Base-by-base conservation (phyloP, 768 basidiomycete species). In the Mycena kentingensis region DNA sequence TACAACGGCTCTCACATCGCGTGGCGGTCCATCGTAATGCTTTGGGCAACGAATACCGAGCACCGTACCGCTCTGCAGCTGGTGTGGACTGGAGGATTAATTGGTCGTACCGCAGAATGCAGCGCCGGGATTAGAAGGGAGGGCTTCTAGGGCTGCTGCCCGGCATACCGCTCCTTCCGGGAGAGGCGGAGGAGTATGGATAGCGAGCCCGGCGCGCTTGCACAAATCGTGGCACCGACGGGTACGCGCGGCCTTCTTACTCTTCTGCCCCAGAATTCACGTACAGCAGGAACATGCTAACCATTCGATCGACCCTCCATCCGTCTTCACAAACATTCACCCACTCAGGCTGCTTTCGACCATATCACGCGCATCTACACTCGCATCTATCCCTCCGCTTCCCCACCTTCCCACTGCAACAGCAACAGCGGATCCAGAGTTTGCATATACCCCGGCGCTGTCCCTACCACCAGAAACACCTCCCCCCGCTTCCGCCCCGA, bases 341-440 rank as follows among this genome's bases (percentile, higher is more conserved):
- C 34, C 73, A 73, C 39, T n/a, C n/a, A n/a, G n/a, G n/a, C 57
- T 78, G 13, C 62, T 73, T 19, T 63, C 55, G n/a, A 68, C 75
- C 25, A 53, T 62, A 1, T 71, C 63, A 2, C 66, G 76, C 52
- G 61, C 66, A 36, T 63, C 68, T 2, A 60, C 63, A 3, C 56
- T 78, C 16, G 53, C 66, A 6, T 61, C 76, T 1, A 71, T 88
- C 6, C 79, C 87, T 1, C 81, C 84, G 15, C 76, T 88, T 0
- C 83, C 84, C 0, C 61, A 66, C 21, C 41, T 66, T 3, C 65
- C 70, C 18, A 65, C 72, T 31, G 54, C 66, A 35, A 66, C 71
- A 1, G 55, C n/a, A n/a, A n/a, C n/a, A n/a, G n/a, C 70, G 13
- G 84, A 82, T 57, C 84, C 85, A 10, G 69, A 73, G 10, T 79